Base-by-base conservation (phyloP, 2,329 filamentous ascomycete genomes). In the Colletotrichum sp. region DNA sequence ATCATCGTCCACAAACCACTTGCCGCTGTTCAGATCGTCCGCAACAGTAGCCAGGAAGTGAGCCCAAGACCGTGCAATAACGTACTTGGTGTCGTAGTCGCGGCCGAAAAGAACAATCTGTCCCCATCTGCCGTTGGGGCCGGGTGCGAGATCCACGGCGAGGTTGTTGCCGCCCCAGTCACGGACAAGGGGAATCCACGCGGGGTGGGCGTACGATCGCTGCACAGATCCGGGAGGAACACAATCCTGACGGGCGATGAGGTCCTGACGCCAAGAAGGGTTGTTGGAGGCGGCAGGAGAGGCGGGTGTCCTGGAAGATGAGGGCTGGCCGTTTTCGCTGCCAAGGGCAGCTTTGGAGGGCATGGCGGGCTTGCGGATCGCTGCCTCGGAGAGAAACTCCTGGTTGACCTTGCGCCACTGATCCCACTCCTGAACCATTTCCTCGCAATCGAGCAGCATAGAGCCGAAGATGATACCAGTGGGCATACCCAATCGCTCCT, bases 141-240 rank as follows among this genome's bases (percentile, higher is more conserved):
- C 97, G 27, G 97, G 97, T 8, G 96, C 95, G 75, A 99, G 89
- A 85, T 99, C 97, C 63, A 98, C 92, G 22, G 96, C 96, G 82
- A 99, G 90, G 88, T 98, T 98, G 91, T 99, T 99, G 85, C 97
- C 97, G 84, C 97, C 97, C 97, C 97, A 99, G 85, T 99, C 97
- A 80, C 97, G 95, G 75, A 96, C 96, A 39, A 99, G 89, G 69
- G 97, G 96, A 80, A 99, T 98, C 97, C 97, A 99, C 69, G 93
- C 94, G 3, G 96, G 93, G 85, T 99, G 96, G 4, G 96, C 94
- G 82, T 99, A 99, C 0, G 95, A 95, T 84, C 96, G 98, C 83
- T 98, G 96, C 39, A 99, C 93, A 7, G 95, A 92, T 81, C 95
- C 94, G 12, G 95, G 90, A 11, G 97, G 97, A 75, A 99, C 94